Conservation (phyloP, 345 rosid species). For the Trapa bicornis region DNA sequence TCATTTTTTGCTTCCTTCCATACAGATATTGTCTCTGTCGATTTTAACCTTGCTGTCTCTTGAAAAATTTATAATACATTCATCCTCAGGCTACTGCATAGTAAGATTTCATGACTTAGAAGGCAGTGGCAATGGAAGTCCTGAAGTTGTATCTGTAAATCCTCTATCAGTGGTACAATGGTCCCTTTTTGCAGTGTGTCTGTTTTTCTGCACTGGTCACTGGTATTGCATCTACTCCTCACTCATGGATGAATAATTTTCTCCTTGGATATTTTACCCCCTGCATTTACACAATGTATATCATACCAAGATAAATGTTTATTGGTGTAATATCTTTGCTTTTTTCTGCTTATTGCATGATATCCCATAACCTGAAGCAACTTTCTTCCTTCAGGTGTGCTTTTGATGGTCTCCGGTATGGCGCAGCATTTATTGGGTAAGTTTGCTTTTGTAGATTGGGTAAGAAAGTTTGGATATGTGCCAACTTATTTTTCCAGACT, state of each 20-base stretch:
- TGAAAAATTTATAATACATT: neutral
- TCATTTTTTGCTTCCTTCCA: neutral
- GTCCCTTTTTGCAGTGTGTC: constrained; percentile 66
- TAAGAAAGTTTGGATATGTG: neutral
- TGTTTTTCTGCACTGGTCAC: constrained; percentile 88
- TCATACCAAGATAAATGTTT: neutral
- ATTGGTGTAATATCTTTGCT: neutral
- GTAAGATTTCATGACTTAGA: constrained; percentile 44
- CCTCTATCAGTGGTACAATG: constrained; percentile 65
- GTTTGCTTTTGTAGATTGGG: constrained; percentile 8
- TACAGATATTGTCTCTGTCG: neutral
- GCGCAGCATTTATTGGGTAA: constrained; percentile 94
- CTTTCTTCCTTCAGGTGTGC: constrained; percentile 54
- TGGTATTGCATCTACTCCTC: constrained; percentile 31
- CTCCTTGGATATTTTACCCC: neutral
- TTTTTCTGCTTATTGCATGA: neutral
- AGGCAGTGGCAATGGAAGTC: constrained; percentile 16
- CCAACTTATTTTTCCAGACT: neutral
- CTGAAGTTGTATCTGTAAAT: constrained; percentile 19
- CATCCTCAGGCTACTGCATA: constrained; percentile 69
- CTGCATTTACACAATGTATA: neutral
- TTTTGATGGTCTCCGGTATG: constrained; percentile 90
- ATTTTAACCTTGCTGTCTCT: constrained; percentile 1
- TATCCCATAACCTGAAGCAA: constrained; percentile 3
- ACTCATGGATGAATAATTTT: neutral